Evolutionary conservation across 306 rosid species (phyloP), one percentile per base, ranked within the genome.

Genomic region (Vigna angularis): DNA sequence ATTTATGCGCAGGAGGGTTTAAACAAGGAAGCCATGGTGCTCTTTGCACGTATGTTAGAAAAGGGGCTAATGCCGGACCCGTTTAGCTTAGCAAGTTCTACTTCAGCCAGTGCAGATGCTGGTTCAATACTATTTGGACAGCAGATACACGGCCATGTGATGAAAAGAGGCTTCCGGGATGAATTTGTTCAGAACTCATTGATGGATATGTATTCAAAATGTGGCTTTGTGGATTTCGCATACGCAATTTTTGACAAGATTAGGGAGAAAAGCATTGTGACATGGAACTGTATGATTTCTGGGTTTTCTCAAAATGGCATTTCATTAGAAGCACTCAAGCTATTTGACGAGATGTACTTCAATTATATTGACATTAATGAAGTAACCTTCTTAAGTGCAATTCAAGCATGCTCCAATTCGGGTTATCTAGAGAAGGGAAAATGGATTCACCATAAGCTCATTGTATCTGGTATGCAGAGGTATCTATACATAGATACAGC

Each of bases 281-380:
- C 97, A 8, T 92, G 97, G 97, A 94, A 92, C 77, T 92, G 92
- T 83, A 90, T 92, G 93, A 87, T 94, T 32, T 87, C 86, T 74
- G 97, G 96, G 62, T 87, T 89, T 86, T 87, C 93, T 49, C 95
- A 89, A 74, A 89, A 87, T 74, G 97, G 97, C 32, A 24, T 86
- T 73, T 83, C 97, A 58, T 77, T 63, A 72, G 90, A 87, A 77
- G 98, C 97, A 77, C 88, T 94, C 64, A 77, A 52, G 49, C 86
- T 94, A 70, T 94, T 92, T 70, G 92, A 94, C 78, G 73, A 87
- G 79, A 92, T 92, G 89, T 88, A 73, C 76, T 62, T 72, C 17
- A 85, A 75, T 72, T n/a, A 84, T 61, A 89, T 72, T 17, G 85
- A 88, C 84, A 80, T 90, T 22, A 83, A 91, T 61, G 93, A 88